Evolutionary conservation across 306 rosid species (phyloP), one percentile per base, ranked within the genome.

Genomic region (Lablab purpureus): DNA sequence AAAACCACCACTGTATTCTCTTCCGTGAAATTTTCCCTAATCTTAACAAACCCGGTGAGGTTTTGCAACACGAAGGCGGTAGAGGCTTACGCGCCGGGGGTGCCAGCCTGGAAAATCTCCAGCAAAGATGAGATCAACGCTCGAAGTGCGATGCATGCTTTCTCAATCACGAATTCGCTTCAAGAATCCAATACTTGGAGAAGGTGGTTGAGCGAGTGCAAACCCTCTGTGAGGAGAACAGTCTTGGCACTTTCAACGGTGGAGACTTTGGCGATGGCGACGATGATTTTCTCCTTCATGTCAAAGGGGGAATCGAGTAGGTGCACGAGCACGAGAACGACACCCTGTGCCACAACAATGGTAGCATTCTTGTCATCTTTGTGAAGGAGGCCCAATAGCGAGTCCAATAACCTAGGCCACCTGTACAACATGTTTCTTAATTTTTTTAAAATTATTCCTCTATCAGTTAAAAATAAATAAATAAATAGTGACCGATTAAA

Each of bases 271-370:
- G 99, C 78, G 12, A 95, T 90, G 2, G 93, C 96, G n/a, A 87
- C 87, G 6, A 95, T 96, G 19, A 87, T 82, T 76, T 84, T 92
- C 85, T 92, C 99, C 82, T 88, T 92, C 81, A 70, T 73, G 47
- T 90, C 94, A 1, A 87, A 71, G 36, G 87, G 71, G 41, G 87
- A 91, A 77, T 95, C 99, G 10, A 92, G 90, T 10, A 90, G 63
- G 2, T 91, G 89, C 19, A 90, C 89, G 19, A 95, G 90, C 23
- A 93, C 92, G 12, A 95, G 99, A 28, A 95, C 96, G 0, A 88
- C 86, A 2, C 99, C 99, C 79, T 95, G 99, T 7, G 98, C 98
- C n/a, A 93, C 98, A 0, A 93, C 89, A 11, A 91, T 95, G 51
- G 89, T 87, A 6, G 92, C 99, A 77, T 95, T 93, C 90, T 95